A percentile compares a stretch with the other conserved stretches of the same genome.
These are phyloP conservation scores for Alloteropsis angusta DNA, from an alignment of 202 grass and related monocot species.

Conservation along the genomic window DNA sequence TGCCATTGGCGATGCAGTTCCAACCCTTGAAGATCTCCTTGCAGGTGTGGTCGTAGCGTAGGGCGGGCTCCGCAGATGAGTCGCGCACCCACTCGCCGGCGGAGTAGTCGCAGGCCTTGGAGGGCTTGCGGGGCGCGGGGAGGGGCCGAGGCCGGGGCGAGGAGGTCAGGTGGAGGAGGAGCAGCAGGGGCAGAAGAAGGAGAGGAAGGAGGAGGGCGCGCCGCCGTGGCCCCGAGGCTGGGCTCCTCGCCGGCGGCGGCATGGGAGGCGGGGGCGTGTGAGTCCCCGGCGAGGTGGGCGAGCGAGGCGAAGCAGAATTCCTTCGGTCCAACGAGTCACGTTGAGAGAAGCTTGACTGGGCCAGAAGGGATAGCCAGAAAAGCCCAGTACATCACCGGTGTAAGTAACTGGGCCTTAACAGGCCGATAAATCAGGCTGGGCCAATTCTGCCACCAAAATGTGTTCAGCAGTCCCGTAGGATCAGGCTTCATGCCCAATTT, in stretches of 20 bases:
- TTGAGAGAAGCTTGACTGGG: neutral
- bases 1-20: conserved; percentile 75
- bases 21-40: conserved; percentile 91
- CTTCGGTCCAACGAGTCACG: neutral
- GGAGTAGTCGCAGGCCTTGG: conserved; percentile 48
- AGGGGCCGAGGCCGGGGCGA: neutral
- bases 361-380: neutral
- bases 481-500: no score
- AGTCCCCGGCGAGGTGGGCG: neutral
- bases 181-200: neutral
- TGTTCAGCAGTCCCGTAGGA: no score
- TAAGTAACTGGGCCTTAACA: neutral
- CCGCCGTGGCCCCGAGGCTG: neutral
- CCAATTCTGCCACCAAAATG: neutral
- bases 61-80: neutral
- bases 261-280: neutral
- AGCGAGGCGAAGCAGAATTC: neutral
- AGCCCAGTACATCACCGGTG: neutral
- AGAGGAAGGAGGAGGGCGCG: neutral
- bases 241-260: conserved; percentile 34
- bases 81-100: conserved; percentile 56
- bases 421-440: neutral
- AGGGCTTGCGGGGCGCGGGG: neutral
- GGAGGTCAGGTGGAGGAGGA: neutral
- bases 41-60: conserved; percentile 64